phyloP scores from a whole-genome alignment of 371 early-diverging fungal genomes.

The Mucor indicus region DNA sequence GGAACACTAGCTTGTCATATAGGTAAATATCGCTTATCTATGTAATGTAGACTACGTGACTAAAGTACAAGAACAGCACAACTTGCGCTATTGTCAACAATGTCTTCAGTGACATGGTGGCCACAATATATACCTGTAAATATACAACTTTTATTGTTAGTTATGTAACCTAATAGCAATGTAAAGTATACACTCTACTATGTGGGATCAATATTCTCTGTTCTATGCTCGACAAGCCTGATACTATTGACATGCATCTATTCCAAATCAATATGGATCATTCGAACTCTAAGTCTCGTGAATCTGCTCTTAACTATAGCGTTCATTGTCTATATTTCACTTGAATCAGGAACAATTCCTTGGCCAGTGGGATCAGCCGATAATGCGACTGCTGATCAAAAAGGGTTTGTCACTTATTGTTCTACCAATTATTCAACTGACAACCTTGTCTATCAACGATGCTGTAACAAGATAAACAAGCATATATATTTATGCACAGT shows the following conservation, averaged over 20 bases:
- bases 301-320: conserved; percentile 30
- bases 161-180: not conserved
- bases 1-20: conserved; percentile 18
- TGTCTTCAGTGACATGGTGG: conserved; percentile 19
- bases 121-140: conserved; percentile 32
- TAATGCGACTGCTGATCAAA: not conserved
- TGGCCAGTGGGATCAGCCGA: conserved; percentile 20
- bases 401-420: conserved; percentile 30
- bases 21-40: conserved; percentile 8
- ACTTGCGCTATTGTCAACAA: conserved; percentile 18
- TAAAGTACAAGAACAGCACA: conserved; percentile 28
- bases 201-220: conserved; percentile 36
- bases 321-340: conserved; percentile 31
- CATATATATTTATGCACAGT: no score
- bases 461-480: no score
- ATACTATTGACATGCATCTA: conserved; percentile 15
- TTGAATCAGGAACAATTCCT: conserved; percentile 23
- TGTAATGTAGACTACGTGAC: no score
- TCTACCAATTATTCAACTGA: no score
- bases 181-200: conserved; percentile 39
- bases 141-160: not conserved
- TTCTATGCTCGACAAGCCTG: conserved; percentile 23
- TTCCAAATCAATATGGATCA: conserved; percentile 21
- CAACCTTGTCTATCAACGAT: no score
- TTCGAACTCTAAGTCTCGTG: conserved; percentile 20